Base-by-base conservation (phyloP, 1,284 basidiomycete genomes). In the Ceratobasidium sp. region DNA sequence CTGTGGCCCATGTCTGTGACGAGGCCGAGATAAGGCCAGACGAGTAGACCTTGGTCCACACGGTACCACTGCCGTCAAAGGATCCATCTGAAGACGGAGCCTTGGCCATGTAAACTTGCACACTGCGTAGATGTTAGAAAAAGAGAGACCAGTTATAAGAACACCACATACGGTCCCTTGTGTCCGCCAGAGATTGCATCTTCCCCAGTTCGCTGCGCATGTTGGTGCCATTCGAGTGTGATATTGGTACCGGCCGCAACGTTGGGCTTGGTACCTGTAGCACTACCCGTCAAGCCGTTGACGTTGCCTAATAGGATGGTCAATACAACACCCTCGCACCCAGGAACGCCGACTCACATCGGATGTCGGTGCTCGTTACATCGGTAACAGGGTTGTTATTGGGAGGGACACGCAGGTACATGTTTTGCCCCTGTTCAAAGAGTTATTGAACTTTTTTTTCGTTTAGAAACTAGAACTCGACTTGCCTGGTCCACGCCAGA, bases 381-480 rank as follows among this genome's bases (percentile, higher is more conserved):
- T 85, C 85, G 41, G 83, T 85, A 58, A 86, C 85, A 12, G 85
- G 85, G 76, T 84, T 85, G 79, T 86, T 86, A 79, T 77, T 85
- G 9, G 85, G 84, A n/a, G 83, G 80, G n/a, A 85, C 76, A 72
- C 84, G 84, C 61, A 85, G 77, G 76, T 80, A 81, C 34, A 75
- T 81, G 78, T 85, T 85, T 52, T 79, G 77, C 2, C 85, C 85
- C 76, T 85, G 77, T 18, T 45, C 10, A n/a, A 45, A 45, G 16
- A 10, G 18, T 45, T 18, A 45, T 6, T 18, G 18, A 45, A n/a
- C 9, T 3, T 45, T n/a, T n/a, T n/a, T n/a, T n/a, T 18, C 3
- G 9, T 10, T 3, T 9, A 10, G 3, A 8, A 45, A 45, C 9
- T 18, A n/a, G 16, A 12, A 45, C n/a, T n/a, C 3, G 43, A 14